Evolutionary conservation across 169 alveolate genomes (phyloP), one percentile per base, ranked within the genome.

Genomic region (Cyclospora cayetanensis): DNA sequence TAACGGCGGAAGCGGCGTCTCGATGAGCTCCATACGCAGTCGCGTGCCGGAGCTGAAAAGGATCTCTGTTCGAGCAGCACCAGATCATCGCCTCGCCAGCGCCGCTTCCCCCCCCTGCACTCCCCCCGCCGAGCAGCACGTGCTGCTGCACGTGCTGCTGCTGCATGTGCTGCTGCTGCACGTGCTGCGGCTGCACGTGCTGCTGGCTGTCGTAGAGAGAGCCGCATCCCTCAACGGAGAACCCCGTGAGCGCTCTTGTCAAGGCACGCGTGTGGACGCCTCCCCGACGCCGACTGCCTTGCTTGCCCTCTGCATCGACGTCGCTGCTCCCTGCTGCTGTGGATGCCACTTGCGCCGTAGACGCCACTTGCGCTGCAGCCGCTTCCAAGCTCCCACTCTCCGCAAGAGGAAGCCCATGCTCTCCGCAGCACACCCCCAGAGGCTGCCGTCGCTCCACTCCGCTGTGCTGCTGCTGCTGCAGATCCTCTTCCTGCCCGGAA

Each of bases 1-100:
- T 52, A 25, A 42, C 72, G 43, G 89, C 89, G 43, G 89, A 68
- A 50, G 89, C 89, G n/a, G 74, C 72, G 37, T 79, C 89, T 27
- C 89, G 4, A 0, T 34, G 31, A 34, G 12, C 3, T n/a, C 89
- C 89, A 35, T 43, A 50, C 9, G 74, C 46, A 25, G 89, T 2
- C 9, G 42, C 52, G 12, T 79, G 89, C 50, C 72, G 89, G 74
- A 5, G 43, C 74, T 79, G 89, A 29, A 79, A 79, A 2, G 72
- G 74, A 29, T 52, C 89, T 43, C 72, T 52, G 46, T 79, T 52
- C 0, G 89, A 79, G 74, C 74, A 43, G 74, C 89, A 27, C 74
- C 89, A 79, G 5, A 79, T 50, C 25, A 18, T 18, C 2, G 74
- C 68, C 15, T 52, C 74, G 9, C 25, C 60, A 2, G 46, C 46